Evolutionary conservation across 495 filamentous ascomycete species (phyloP).

Genomic region (Penicillium dipodomyicola): DNA sequence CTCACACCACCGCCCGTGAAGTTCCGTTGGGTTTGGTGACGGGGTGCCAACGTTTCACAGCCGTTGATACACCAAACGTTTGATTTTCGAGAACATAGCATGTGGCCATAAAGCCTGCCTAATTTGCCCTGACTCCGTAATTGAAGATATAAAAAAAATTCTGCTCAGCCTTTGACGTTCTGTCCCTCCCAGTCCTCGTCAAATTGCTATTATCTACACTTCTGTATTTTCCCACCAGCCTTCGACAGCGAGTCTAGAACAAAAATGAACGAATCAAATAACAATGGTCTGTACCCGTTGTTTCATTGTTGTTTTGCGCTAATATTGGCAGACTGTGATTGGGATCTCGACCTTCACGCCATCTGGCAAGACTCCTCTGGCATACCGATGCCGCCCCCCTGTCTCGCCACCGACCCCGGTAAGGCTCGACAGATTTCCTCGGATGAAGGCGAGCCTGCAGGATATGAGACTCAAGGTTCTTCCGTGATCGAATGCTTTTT

Average conservation of each 20-base stretch:
- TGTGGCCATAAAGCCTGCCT: neutral
- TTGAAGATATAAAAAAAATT: no score
- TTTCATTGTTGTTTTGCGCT: no score
- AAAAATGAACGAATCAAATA: neutral
- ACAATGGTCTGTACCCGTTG: neutral
- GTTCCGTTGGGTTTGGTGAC: neutral
- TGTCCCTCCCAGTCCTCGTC: neutral
- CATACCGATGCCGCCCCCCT: constrained; percentile 10
- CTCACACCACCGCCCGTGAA: neutral
- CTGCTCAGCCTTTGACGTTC: neutral
- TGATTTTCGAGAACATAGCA: neutral
- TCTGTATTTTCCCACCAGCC: neutral
- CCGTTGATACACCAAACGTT: neutral
- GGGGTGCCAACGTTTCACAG: constrained; percentile 1
- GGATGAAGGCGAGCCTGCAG: constrained; percentile 1
- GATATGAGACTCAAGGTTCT: neutral
- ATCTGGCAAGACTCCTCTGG: constrained; percentile 12
- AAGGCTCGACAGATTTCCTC: neutral
- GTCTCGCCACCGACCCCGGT: constrained; percentile 8
- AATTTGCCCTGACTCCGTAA: no score
- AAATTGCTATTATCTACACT: neutral
- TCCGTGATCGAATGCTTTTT: constrained; percentile 10
- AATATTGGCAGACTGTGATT: no score
- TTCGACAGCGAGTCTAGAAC: neutral
- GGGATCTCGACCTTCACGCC: neutral